A percentile compares a stretch with the other conserved stretches of the same genome.
These are phyloP conservation scores for Pseudogymnoascus sp. DNA, from an alignment of 2,329 filamentous ascomycete species.

Conservation along the genomic window DNA sequence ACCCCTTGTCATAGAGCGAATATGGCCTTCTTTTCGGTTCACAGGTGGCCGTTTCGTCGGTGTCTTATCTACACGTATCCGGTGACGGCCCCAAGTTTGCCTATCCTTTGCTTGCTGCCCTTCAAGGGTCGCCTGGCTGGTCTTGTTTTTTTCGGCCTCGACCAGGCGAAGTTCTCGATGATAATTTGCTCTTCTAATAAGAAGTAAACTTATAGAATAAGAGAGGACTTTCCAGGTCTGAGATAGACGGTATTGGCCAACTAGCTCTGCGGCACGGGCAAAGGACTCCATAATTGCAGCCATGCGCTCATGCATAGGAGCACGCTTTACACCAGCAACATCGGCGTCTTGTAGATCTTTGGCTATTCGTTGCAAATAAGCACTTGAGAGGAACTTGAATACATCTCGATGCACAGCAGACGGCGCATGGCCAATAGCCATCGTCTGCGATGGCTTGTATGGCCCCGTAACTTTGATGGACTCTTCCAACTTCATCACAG, in stretches of 20 bases:
- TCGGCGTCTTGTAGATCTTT: background rate
- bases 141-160: slow-evolving; percentile 31
- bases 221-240: slow-evolving; percentile 56
- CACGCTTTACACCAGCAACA: slow-evolving; percentile 27
- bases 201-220: slow-evolving; percentile 46
- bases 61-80: slow-evolving; percentile 20
- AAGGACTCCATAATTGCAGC: slow-evolving; percentile 45
- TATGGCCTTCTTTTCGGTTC: slow-evolving; percentile 14
- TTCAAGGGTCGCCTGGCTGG: slow-evolving; percentile 13
- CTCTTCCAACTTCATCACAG: slow-evolving; percentile 46
- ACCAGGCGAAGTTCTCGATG: slow-evolving; percentile 43
- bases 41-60: slow-evolving; percentile 19
- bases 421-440: slow-evolving; percentile 52
- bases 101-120: slow-evolving; percentile 12
- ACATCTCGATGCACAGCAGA: slow-evolving; percentile 40
- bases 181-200: slow-evolving; percentile 46
- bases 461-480: slow-evolving; percentile 48
- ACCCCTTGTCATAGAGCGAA: slow-evolving; percentile 17
- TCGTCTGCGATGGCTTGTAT: slow-evolving; percentile 52
- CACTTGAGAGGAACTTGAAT: slow-evolving; percentile 47
- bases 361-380: slow-evolving; percentile 46
- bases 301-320: slow-evolving; percentile 41
- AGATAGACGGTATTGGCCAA: slow-evolving; percentile 49
- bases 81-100: background rate
- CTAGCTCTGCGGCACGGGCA: slow-evolving; percentile 47